phyloP scores from a whole-genome alignment of 768 basidiomycete species.

The Gloeophyllum trabeum region DNA sequence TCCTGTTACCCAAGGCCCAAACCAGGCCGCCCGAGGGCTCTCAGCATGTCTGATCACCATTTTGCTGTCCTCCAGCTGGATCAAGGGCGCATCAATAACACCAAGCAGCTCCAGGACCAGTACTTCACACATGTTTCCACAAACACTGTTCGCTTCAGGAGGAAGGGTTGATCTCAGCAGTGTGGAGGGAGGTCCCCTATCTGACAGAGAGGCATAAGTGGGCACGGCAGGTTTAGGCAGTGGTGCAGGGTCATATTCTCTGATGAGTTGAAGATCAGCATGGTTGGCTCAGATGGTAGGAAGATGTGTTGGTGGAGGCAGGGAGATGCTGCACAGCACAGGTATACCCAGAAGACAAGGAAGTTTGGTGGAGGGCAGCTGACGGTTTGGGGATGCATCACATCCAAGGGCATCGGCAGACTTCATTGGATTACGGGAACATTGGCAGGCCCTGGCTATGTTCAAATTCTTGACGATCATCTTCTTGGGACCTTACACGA shows the following conservation, averaged over 20 bases:
- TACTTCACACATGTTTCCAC: no score
- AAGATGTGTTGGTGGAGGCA: neutral
- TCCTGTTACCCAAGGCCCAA: no score
- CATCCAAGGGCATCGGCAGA: constrained; percentile 14
- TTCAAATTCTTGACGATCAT: constrained; percentile 18
- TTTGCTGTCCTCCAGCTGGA: no score
- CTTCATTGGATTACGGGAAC: constrained; percentile 20
- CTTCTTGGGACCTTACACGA: constrained; percentile 16
- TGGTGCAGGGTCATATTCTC: constrained; percentile 1
- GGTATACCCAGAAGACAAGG: constrained; percentile 2
- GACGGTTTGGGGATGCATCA: constrained; percentile 25
- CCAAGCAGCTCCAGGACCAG: no score
- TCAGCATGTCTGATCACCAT: no score
- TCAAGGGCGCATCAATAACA: no score
- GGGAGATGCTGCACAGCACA: neutral
- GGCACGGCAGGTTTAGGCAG: no score
- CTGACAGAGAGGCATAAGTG: no score
- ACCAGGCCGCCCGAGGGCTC: no score
- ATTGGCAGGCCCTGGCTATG: constrained; percentile 16
- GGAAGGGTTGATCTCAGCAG: no score
- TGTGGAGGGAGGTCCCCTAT: no score
- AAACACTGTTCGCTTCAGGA: no score
- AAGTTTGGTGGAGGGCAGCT: constrained; percentile 25
- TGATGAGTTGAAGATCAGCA: constrained; percentile 1
- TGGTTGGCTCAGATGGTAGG: constrained; percentile 1